phyloP scores from a whole-genome alignment of 768 basidiomycete species.

The Psilocybe cubensis region DNA sequence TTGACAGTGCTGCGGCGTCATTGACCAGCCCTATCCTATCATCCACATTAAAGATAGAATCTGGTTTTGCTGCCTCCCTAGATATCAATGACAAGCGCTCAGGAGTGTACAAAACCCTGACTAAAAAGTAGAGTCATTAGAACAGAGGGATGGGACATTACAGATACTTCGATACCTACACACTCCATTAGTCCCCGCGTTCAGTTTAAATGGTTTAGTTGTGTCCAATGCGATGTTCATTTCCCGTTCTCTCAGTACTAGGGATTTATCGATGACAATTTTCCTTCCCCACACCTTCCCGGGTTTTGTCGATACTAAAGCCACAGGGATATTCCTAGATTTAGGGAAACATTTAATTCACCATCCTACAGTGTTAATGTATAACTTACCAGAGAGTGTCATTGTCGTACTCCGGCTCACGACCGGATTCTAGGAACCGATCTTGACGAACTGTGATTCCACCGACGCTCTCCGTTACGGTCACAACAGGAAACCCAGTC shows the following conservation, averaged over 20 bases:
- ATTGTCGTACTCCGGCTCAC: conserved; percentile 79
- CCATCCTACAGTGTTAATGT: background rate
- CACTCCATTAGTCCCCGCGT: conserved; percentile 86
- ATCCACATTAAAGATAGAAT: conserved; percentile 72
- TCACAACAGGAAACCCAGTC: conserved; percentile 88
- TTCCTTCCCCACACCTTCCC: conserved; percentile 40
- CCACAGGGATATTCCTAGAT: conserved; percentile 81
- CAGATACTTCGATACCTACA: conserved; percentile 59
- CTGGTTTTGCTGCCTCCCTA: conserved; percentile 66
- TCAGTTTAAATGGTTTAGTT: conserved; percentile 83
- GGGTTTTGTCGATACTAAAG: conserved; percentile 61
- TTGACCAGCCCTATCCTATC: conserved; percentile 90
- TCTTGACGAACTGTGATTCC: conserved; percentile 87
- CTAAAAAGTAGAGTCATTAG: conserved; percentile 37
- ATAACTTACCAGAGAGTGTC: conserved; percentile 76
- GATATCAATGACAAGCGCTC: conserved; percentile 81
- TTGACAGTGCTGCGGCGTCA: conserved; percentile 80
- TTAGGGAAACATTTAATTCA: background rate
- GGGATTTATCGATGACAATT: conserved; percentile 57
- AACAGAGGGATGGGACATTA: background rate
- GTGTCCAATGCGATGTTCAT: conserved; percentile 75
- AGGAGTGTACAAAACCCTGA: conserved; percentile 85
- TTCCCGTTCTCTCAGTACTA: conserved; percentile 72
- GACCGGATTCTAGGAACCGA: conserved; percentile 88
- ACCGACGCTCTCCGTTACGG: conserved; percentile 74